Evolutionary conservation across 768 basidiomycete species (phyloP).

Genomic region (Calocybe indica): DNA sequence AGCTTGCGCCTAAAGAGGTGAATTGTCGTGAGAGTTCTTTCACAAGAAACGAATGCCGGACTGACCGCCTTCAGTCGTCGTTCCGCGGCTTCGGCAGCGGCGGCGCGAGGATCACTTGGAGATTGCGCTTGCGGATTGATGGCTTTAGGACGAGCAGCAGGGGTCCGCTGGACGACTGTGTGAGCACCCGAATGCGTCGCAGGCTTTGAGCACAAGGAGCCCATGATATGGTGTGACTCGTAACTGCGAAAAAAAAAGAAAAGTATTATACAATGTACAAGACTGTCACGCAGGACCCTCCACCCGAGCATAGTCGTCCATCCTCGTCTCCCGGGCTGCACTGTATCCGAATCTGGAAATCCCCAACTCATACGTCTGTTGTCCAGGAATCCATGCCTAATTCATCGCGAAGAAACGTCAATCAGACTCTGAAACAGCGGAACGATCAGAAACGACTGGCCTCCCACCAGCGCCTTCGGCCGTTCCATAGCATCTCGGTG

Average conservation of each 20-base stretch:
- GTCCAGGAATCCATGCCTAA: slow-evolving; percentile 53
- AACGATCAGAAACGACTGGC: slow-evolving; percentile 34
- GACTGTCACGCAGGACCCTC: slow-evolving; percentile 8
- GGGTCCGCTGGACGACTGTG: slow-evolving; percentile 34
- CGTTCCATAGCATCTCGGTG: slow-evolving; percentile 55
- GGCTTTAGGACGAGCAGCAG: slow-evolving; percentile 23
- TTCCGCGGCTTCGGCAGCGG: slow-evolving; percentile 57
- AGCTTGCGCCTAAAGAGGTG: slow-evolving; percentile 31
- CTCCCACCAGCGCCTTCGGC: slow-evolving; percentile 79
- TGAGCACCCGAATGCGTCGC: slow-evolving; percentile 41
- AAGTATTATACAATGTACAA: no score
- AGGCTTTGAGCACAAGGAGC: slow-evolving; percentile 52
- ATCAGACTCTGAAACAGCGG: slow-evolving; percentile 4
- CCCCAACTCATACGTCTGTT: slow-evolving; percentile 41
- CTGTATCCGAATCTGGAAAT: slow-evolving; percentile 41
- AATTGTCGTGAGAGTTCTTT: slow-evolving; percentile 8
- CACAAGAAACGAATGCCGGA: slow-evolving; percentile 5
- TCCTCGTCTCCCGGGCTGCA: slow-evolving; percentile 26
- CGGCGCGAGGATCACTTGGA: slow-evolving; percentile 1
- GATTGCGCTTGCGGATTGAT: slow-evolving; percentile 25
- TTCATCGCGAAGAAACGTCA: not conserved
- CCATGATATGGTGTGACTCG: slow-evolving; percentile 32
- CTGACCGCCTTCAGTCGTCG: slow-evolving; percentile 51
- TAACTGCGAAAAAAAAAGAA: no score
- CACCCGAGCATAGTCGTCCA: slow-evolving; percentile 42